Percentiles rank a stretch among this genome's conserved stretches.
phyloP scores from a whole-genome alignment of 2,329 filamentous ascomycete species.

The Huntiella moniliformis region DNA sequence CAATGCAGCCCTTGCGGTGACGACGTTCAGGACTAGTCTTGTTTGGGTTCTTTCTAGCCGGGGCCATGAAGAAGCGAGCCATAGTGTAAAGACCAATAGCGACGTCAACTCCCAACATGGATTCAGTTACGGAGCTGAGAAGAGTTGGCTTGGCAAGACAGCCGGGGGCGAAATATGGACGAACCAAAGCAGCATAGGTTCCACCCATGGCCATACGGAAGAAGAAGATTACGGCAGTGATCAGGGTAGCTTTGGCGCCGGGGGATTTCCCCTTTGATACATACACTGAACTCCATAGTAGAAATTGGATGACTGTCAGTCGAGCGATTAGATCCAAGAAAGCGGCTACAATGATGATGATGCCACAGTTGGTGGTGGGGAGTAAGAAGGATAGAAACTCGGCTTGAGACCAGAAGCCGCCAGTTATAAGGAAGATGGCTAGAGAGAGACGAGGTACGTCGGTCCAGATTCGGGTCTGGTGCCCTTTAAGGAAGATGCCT shows the following conservation, averaged over 20 bases:
- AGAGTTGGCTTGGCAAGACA: constrained; percentile 31
- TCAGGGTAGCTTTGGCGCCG: constrained; percentile 19
- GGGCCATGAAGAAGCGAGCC: constrained; percentile 21
- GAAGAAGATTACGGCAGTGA: constrained; percentile 29
- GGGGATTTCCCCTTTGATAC: not conserved
- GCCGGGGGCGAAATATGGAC: constrained; percentile 30
- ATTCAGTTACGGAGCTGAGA: constrained; percentile 25
- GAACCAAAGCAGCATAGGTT: constrained; percentile 35
- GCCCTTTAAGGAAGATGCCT: constrained; percentile 26
- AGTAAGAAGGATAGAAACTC: constrained; percentile 33
- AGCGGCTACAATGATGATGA: constrained; percentile 31
- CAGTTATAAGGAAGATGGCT: constrained; percentile 31
- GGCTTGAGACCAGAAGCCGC: constrained; percentile 34
- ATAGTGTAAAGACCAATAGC: constrained; percentile 24
- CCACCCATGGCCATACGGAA: constrained; percentile 33
- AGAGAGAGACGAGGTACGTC: constrained; percentile 47
- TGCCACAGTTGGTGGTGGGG: constrained; percentile 28
- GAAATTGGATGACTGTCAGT: constrained; percentile 32
- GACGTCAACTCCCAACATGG: constrained; percentile 27
- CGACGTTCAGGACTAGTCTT: constrained; percentile 18
- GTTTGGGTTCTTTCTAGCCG: constrained; percentile 14
- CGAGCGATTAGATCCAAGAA: constrained; percentile 39
- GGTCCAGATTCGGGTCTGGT: constrained; percentile 30
- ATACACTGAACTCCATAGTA: constrained; percentile 27
- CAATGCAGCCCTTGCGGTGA: constrained; percentile 23